These are phyloP conservation scores for Gorgonomyces haynaldii DNA, from an alignment of 192 early-diverging fungal genomes.

Conservation along the genomic window DNA sequence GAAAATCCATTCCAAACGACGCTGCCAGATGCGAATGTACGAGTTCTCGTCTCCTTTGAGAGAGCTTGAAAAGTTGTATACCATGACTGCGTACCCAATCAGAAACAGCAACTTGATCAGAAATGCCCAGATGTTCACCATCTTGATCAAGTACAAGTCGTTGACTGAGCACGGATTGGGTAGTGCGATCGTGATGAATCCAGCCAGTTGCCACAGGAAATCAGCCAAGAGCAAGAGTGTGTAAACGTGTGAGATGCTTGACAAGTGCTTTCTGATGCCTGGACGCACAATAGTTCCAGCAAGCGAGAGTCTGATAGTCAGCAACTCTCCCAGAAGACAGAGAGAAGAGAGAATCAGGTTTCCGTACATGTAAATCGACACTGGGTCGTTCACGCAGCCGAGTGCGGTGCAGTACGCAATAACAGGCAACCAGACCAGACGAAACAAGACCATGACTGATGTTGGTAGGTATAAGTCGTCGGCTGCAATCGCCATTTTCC, in stretches of 20 bases:
- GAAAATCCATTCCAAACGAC: slow-evolving; percentile 14
- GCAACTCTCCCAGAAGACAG: not conserved
- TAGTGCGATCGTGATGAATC: slow-evolving; percentile 8
- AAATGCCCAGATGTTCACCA: slow-evolving; percentile 23
- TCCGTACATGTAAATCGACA: not conserved
- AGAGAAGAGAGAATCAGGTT: not conserved
- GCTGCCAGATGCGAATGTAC: slow-evolving; percentile 19
- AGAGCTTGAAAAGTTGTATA: slow-evolving; percentile 1
- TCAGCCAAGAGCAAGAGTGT: not conserved
- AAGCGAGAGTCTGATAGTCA: not conserved
- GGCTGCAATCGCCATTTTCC: slow-evolving; percentile 13
- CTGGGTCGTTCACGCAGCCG: not conserved
- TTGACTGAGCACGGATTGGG: not conserved
- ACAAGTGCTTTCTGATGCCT: not conserved
- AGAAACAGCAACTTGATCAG: slow-evolving; percentile 10
- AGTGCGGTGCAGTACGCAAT: not conserved
- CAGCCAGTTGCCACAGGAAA: slow-evolving; percentile 11
- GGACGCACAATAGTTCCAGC: not conserved
- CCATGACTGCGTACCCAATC: slow-evolving; percentile 4
- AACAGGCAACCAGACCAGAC: slow-evolving; percentile 14
- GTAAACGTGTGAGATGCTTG: not conserved
- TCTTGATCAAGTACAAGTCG: slow-evolving; percentile 9
- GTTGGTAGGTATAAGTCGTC: slow-evolving; percentile 25
- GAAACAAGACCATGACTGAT: slow-evolving; percentile 10
- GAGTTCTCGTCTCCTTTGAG: slow-evolving; percentile 5